Conservation (phyloP, 345 rosid genomes). For the Salix exigua region DNA sequence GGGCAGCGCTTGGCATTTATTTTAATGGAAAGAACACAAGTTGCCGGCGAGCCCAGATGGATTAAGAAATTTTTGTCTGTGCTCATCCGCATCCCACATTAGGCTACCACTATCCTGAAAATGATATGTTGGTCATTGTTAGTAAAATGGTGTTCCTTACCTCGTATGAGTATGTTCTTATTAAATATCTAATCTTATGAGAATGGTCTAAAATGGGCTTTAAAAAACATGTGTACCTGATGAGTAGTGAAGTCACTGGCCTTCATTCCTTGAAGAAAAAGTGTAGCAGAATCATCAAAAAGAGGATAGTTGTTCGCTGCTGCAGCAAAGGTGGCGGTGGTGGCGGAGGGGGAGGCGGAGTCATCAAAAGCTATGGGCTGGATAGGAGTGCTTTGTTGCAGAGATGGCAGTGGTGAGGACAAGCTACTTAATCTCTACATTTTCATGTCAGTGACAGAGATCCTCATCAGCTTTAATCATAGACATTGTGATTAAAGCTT, state of each 20-base stretch:
- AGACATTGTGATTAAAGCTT: not conserved
- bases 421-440: conserved; percentile 34
- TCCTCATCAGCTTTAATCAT: conserved; percentile 23
- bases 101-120: conserved; percentile 40
- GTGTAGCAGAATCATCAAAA: conserved; percentile 25
- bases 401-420: conserved; percentile 20
- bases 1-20: conserved; percentile 33
- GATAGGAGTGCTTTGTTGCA: conserved; percentile 36
- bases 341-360: conserved; percentile 30
- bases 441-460: conserved; percentile 36
- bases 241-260: conserved; percentile 16
- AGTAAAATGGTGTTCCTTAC: not conserved
- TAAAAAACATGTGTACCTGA: conserved; percentile 21
- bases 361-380: conserved; percentile 37
- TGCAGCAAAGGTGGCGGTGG: conserved; percentile 14
- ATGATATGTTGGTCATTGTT: conserved; percentile 23
- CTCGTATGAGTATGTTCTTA: not conserved
- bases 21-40: conserved; percentile 54
- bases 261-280: conserved; percentile 32
- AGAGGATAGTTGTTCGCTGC: conserved; percentile 27
- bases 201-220: not conserved
- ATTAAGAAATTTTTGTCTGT: conserved; percentile 43
- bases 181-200: not conserved
- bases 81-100: conserved; percentile 53
- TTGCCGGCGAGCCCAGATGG: conserved; percentile 46